Percentiles rank a stretch among this genome's conserved stretches.
These are phyloP conservation scores for Perkinsus olseni DNA, from an alignment of 169 alveolate species.

Conservation along the genomic window DNA sequence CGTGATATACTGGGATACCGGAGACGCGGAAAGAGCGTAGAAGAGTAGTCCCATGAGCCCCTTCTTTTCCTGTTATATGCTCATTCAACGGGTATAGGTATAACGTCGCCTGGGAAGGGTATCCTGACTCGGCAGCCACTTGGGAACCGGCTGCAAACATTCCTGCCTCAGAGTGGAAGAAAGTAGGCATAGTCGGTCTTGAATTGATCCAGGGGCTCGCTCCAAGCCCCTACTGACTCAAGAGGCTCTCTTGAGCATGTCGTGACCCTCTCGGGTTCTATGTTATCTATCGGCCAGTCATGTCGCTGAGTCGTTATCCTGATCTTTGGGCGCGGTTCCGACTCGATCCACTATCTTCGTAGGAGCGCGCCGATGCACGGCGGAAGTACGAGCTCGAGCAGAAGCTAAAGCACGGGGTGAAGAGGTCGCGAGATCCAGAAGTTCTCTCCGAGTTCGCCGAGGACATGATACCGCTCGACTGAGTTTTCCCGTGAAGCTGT, in stretches of 20 bases:
- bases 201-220: background rate
- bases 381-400: background rate
- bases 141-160: background rate
- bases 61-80: background rate
- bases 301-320: too few species aligned
- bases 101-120: background rate
- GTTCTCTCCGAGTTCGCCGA: background rate
- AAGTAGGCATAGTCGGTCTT: background rate
- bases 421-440: background rate
- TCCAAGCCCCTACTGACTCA: too few species aligned
- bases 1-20: background rate
- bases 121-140: background rate
- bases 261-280: too few species aligned
- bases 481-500: background rate
- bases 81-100: background rate
- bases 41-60: background rate
- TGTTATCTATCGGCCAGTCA: too few species aligned
- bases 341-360: too few species aligned
- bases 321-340: too few species aligned
- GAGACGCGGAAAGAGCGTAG: background rate
- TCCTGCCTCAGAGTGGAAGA: background rate
- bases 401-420: background rate
- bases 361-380: background rate
- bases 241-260: too few species aligned
- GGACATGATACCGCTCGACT: background rate